Base-by-base conservation (phyloP, 176 grass and related monocot genomes). In the Dactylis glomerata region DNA sequence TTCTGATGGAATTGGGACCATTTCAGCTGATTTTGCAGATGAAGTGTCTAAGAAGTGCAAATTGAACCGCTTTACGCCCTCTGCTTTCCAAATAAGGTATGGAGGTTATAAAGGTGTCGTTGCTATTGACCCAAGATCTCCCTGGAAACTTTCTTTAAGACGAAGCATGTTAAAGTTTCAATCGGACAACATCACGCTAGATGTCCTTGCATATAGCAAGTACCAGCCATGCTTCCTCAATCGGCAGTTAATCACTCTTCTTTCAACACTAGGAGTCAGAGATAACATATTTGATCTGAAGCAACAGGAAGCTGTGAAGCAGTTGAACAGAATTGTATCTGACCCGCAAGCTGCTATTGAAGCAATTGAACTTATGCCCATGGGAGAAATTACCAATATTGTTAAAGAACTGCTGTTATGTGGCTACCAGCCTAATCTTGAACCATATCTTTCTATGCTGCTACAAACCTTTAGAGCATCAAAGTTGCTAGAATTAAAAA, bases 51-150 rank as follows among this genome's bases (percentile, higher is more conserved):
- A 51, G 78, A 98, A 93, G 73, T 95, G 90, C 85, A 83, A 92
- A 51, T 28, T 93, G 59, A 89, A 76, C 76, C 58, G 71, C 81
- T 93, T 87, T 63, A 82, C 89, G 52, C 95, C 92, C 27, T 95
- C 95, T 20, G 91, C 86, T 85, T 98, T 93, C 66, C 95, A 98
- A 86, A 98, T 98, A 81, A 92, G 95, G 42, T 98, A 95, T 70
- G 92, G 91, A 47, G 95, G 95, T 59, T 93, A 90, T 74, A 98
- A 98, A 92, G 95, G 95, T 74, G 91, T 98, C 76, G 95, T 98
- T 0, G 91, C 96, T 37, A 24, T 91, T 57, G 87, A 95, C 73
- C 92, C 92, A 57, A 75, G 14, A 55, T 98, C 92, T 75, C 61
- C 37, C 1, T 24, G 30, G 83, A 93, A 98, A 57, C 89, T 98